These are phyloP conservation scores for Ustilago vetiveriae DNA, from an alignment of 1,284 basidiomycete genomes.

Conservation along the genomic window DNA sequence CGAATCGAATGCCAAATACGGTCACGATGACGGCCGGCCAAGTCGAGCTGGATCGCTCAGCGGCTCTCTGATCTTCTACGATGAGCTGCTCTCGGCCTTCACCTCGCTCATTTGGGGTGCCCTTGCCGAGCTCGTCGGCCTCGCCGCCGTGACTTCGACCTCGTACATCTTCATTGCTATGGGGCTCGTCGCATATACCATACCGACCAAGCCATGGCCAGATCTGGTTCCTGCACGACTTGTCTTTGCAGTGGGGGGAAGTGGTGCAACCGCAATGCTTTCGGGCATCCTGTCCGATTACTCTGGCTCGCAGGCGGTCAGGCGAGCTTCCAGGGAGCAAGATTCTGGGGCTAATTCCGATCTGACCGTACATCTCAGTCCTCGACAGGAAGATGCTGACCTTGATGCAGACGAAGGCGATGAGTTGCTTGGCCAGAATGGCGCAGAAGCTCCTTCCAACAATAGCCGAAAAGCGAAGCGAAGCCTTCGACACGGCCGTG, in stretches of 20 bases:
- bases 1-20: slow-evolving; percentile 5
- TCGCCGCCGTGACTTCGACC: slow-evolving; percentile 33
- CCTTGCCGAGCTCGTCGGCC: slow-evolving; percentile 40
- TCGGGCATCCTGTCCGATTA: slow-evolving; percentile 39
- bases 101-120: slow-evolving; percentile 53
- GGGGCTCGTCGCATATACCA: slow-evolving; percentile 42
- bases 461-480: neutral
- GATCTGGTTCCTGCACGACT: slow-evolving; percentile 47
- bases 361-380: slow-evolving; percentile 2
- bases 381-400: neutral
- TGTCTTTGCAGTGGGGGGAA: slow-evolving; percentile 53
- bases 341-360: slow-evolving; percentile 4
- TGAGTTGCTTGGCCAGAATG: neutral
- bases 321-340: neutral
- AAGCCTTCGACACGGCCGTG: slow-evolving; percentile 30
- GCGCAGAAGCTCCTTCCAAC: neutral
- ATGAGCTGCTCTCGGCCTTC: slow-evolving; percentile 52
- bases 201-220: slow-evolving; percentile 48
- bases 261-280: slow-evolving; percentile 53
- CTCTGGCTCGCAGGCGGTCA: slow-evolving; percentile 6
- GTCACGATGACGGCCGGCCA: neutral
- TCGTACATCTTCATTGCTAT: slow-evolving; percentile 47
- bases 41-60: slow-evolving; percentile 49
- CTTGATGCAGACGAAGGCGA: neutral
- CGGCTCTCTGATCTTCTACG: slow-evolving; percentile 54